A percentile compares a stretch with the other conserved stretches of the same genome.
Evolutionary conservation across 2,329 filamentous ascomycete species (phyloP).

Genomic region (Apiospora koreana): DNA sequence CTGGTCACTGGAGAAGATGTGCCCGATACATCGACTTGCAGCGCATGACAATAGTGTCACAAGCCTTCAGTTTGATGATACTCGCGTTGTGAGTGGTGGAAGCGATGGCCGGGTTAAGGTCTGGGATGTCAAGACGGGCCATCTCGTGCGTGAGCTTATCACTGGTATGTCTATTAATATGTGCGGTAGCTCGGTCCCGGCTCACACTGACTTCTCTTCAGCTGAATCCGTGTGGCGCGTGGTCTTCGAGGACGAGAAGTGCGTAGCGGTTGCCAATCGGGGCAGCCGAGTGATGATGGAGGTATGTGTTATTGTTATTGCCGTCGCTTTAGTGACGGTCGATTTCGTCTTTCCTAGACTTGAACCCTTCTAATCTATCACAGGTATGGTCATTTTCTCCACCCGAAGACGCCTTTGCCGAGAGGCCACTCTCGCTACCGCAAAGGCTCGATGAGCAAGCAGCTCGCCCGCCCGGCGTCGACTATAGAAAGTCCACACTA

Average conservation of each 20-base stretch:
- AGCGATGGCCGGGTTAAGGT: constrained; percentile 98
- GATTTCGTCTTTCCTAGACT: neutral
- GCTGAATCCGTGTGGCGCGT: constrained; percentile 97
- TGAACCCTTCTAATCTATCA: neutral
- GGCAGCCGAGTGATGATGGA: constrained; percentile 93
- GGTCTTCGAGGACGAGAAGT: constrained; percentile 97
- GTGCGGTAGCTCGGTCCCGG: neutral
- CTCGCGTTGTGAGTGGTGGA: constrained; percentile 90
- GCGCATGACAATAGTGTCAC: constrained; percentile 99
- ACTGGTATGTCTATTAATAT: constrained; percentile 37
- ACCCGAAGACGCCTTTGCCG: constrained; percentile 66
- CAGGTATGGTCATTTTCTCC: constrained; percentile 96
- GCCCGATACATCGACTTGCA: constrained; percentile 88
- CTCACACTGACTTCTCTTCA: constrained; percentile 11
- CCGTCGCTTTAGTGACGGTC: neutral
- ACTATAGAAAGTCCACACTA: constrained; percentile 31
- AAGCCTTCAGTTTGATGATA: constrained; percentile 95
- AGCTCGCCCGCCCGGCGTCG: constrained; percentile 54
- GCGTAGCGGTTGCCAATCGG: constrained; percentile 89
- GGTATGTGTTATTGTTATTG: constrained; percentile 53
- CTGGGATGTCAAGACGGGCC: constrained; percentile 92
- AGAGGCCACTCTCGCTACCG: constrained; percentile 52
- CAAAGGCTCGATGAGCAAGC: constrained; percentile 48
- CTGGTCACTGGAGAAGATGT: constrained; percentile 90
- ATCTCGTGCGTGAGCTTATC: constrained; percentile 87